A percentile compares a stretch with the other conserved stretches of the same genome.
phyloP scores from a whole-genome alignment of 345 rosid species.

The Bretschneidera sinensis region DNA sequence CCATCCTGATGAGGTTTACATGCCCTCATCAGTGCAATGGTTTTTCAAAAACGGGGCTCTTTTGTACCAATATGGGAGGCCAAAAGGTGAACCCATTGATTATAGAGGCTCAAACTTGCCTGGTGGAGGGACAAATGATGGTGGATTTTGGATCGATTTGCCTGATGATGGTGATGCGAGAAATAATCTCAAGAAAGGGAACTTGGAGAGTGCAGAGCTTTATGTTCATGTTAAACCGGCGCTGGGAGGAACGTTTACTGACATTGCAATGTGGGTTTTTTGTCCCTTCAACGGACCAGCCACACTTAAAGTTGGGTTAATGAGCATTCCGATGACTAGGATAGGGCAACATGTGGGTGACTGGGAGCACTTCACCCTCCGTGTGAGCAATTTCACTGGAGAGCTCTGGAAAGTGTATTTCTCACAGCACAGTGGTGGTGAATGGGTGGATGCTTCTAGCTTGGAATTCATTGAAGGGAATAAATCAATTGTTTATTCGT shows the following conservation, averaged over 20 bases:
- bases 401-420: constrained; percentile 73
- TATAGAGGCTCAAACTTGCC: constrained; percentile 65
- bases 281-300: constrained; percentile 91
- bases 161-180: constrained; percentile 57
- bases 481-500: constrained; percentile 66
- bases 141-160: constrained; percentile 75
- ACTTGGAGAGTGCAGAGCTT: constrained; percentile 69
- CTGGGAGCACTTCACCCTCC: constrained; percentile 92
- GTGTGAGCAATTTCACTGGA: constrained; percentile 77
- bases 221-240: constrained; percentile 90
- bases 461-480: constrained; percentile 65
- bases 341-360: constrained; percentile 82
- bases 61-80: constrained; percentile 41
- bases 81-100: constrained; percentile 43
- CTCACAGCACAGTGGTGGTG: constrained; percentile 91
- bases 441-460: constrained; percentile 61
- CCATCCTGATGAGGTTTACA: constrained; percentile 75
- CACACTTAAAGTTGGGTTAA: constrained; percentile 66
- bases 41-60: constrained; percentile 85
- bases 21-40: constrained; percentile 92
- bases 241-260: constrained; percentile 85
- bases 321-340: constrained; percentile 61
- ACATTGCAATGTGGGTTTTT: constrained; percentile 86
- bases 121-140: constrained; percentile 62
- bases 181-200: constrained; percentile 44